phyloP scores from a whole-genome alignment of 2,329 filamentous ascomycete genomes.

The Uncinocarpus reesii region DNA sequence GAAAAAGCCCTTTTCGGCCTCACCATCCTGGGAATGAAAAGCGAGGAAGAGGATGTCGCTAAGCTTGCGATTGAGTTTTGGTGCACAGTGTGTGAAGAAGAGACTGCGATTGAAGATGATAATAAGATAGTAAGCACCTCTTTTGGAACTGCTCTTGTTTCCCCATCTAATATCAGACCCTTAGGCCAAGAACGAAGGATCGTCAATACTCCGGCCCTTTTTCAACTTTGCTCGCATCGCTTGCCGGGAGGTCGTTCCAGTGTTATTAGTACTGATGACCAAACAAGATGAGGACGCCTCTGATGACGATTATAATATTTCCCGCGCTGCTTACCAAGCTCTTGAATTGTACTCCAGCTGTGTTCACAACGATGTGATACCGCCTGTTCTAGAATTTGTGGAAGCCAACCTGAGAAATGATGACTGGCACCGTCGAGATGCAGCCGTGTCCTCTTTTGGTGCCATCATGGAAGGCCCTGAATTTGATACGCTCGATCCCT shows the following conservation, averaged over 20 bases:
- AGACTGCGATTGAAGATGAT: slow-evolving; percentile 95
- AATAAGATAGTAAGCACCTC: slow-evolving; percentile 58
- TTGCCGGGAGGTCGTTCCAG: slow-evolving; percentile 85
- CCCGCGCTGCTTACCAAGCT: slow-evolving; percentile 91
- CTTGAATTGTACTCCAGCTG: slow-evolving; percentile 91
- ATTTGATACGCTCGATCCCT: slow-evolving; percentile 78
- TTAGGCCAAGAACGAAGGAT: slow-evolving; percentile 56
- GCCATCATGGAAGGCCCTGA: slow-evolving; percentile 99
- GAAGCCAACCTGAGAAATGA: slow-evolving; percentile 81
- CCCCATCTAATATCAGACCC: not conserved
- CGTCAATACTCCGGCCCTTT: slow-evolving; percentile 77
- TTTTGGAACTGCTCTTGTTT: slow-evolving; percentile 9
- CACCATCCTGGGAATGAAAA: slow-evolving; percentile 98
- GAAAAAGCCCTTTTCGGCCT: slow-evolving; percentile 97
- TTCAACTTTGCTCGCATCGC: slow-evolving; percentile 94
- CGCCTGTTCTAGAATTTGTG: slow-evolving; percentile 79
- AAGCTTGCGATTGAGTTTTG: slow-evolving; percentile 98
- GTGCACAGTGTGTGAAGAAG: slow-evolving; percentile 99
- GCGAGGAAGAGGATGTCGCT: slow-evolving; percentile 89
- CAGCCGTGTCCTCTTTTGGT: slow-evolving; percentile 91
- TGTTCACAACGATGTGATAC: slow-evolving; percentile 72
- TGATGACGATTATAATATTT: slow-evolving; percentile 96
- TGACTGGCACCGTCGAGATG: slow-evolving; percentile 91
- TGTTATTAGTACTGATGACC: slow-evolving; percentile 75
- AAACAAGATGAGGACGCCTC: slow-evolving; percentile 96